phyloP scores from a whole-genome alignment of 176 grass and related monocot genomes.

The Musa beccarii region DNA sequence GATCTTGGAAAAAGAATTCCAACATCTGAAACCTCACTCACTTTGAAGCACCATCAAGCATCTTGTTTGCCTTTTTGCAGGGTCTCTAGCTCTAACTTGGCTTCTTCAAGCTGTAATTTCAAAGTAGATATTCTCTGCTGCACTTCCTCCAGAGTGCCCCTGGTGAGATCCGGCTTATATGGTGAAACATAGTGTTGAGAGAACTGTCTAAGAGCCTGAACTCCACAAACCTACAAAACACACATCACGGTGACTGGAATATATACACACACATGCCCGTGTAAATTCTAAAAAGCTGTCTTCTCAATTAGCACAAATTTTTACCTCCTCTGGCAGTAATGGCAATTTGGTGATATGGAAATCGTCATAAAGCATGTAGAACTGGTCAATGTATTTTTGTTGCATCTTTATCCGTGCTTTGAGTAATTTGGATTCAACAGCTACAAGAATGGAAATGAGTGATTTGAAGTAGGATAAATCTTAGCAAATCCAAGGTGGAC shows the following conservation, averaged over 20 bases:
- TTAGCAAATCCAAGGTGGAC: no score
- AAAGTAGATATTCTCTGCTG: conserved; percentile 54
- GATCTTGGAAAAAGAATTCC: neutral
- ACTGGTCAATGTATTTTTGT: conserved; percentile 91
- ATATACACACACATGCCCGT: neutral
- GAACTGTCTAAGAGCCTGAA: conserved; percentile 70
- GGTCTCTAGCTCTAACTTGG: conserved; percentile 66
- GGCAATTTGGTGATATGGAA: conserved; percentile 97
- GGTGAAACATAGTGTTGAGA: conserved; percentile 63
- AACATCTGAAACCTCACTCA: neutral
- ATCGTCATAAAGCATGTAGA: conserved; percentile 92
- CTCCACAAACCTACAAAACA: conserved; percentile 68
- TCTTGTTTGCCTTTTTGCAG: conserved; percentile 71
- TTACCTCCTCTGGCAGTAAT: conserved; percentile 87
- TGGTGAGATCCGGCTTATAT: conserved; percentile 48
- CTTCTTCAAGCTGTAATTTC: conserved; percentile 49
- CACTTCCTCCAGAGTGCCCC: conserved; percentile 63
- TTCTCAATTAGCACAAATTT: conserved; percentile 6
- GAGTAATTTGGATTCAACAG: conserved; percentile 81
- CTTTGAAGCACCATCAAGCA: conserved; percentile 28
- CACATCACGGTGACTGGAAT: neutral
- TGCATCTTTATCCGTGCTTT: conserved; percentile 89
- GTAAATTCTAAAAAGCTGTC: neutral
- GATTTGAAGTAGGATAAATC: neutral
- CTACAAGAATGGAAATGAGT: conserved; percentile 30